Conservation (phyloP, 192 early-diverging fungal genomes). For the Backusella luteola region DNA sequence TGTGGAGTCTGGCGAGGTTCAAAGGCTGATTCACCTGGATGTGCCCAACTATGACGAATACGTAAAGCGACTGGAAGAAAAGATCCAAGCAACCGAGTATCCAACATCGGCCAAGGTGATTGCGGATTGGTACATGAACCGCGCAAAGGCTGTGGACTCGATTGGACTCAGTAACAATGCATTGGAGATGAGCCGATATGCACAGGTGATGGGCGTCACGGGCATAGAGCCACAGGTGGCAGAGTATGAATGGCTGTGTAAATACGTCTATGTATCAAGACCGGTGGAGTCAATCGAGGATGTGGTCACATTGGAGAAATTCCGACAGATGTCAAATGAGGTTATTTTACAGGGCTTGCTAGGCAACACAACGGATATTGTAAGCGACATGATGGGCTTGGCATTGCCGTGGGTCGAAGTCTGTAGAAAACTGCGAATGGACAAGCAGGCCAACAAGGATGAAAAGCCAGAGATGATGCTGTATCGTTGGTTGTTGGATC, state of each 20-base stretch:
- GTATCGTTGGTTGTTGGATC: conserved; percentile 47
- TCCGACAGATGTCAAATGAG: conserved; percentile 21
- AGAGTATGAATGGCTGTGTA: conserved; percentile 55
- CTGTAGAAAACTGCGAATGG: neutral
- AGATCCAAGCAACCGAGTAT: conserved; percentile 41
- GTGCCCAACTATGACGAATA: conserved; percentile 34
- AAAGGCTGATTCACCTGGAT: conserved; percentile 39
- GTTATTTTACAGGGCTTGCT: conserved; percentile 28
- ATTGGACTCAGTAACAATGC: conserved; percentile 53
- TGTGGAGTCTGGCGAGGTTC: conserved; percentile 49
- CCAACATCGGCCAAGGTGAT: conserved; percentile 45
- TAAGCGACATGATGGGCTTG: conserved; percentile 45
- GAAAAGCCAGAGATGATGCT: conserved; percentile 37
- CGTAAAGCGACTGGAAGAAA: conserved; percentile 30
- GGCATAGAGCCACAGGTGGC: conserved; percentile 53
- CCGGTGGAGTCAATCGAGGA: conserved; percentile 28
- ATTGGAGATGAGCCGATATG: conserved; percentile 52
- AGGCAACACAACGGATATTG: conserved; percentile 40
- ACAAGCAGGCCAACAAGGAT: conserved; percentile 15
- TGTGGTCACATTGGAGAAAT: conserved; percentile 13
- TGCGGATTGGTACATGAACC: conserved; percentile 58
- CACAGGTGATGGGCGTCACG: conserved; percentile 45
- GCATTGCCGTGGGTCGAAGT: conserved; percentile 45
- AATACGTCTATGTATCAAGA: conserved; percentile 58
- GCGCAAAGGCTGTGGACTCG: conserved; percentile 54